These are phyloP conservation scores for Dryadomyces quercivorus DNA, from an alignment of 2,329 filamentous ascomycete genomes.

Conservation along the genomic window DNA sequence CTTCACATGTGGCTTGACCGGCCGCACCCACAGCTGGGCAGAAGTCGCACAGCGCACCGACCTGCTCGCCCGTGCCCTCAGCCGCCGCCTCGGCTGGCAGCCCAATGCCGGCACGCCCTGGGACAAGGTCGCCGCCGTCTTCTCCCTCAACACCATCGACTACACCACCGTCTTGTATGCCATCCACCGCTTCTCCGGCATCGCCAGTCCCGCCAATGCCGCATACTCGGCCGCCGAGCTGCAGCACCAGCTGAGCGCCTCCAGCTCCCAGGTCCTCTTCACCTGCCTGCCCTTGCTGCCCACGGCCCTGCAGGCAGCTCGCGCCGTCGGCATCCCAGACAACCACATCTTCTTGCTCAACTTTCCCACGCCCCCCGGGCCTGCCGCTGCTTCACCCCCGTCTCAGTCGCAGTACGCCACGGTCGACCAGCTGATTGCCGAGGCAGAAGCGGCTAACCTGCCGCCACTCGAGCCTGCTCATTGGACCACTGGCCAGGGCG, in stretches of 20 bases:
- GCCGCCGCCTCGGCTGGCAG: constrained; percentile 57
- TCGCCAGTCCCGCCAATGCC: constrained; percentile 58
- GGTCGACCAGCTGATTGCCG: constrained; percentile 45
- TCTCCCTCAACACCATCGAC: constrained; percentile 64
- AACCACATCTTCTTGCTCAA: constrained; percentile 54
- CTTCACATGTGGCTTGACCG: constrained; percentile 16
- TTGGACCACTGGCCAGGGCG: constrained; percentile 43
- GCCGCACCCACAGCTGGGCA: constrained; percentile 9
- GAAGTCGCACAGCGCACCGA: constrained; percentile 10
- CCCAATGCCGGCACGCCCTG: constrained; percentile 59
- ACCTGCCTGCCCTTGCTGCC: constrained; percentile 54
- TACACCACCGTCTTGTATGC: constrained; percentile 41
- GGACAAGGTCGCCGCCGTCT: constrained; percentile 64
- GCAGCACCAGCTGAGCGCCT: constrained; percentile 53
- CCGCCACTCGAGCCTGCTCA: constrained; percentile 32
- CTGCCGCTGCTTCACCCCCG: background rate
- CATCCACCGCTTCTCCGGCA: constrained; percentile 42
- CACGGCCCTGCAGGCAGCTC: constrained; percentile 49
- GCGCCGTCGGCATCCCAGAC: constrained; percentile 46
- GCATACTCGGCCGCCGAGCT: constrained; percentile 55
- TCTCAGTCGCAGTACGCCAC: constrained; percentile 30
- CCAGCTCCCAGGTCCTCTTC: constrained; percentile 53
- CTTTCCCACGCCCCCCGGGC: constrained; percentile 29
- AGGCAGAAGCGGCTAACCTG: constrained; percentile 19
- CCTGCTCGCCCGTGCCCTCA: constrained; percentile 32